phyloP scores from a whole-genome alignment of 2,329 filamentous ascomycete species.

The Colletotrichum graminicola region DNA sequence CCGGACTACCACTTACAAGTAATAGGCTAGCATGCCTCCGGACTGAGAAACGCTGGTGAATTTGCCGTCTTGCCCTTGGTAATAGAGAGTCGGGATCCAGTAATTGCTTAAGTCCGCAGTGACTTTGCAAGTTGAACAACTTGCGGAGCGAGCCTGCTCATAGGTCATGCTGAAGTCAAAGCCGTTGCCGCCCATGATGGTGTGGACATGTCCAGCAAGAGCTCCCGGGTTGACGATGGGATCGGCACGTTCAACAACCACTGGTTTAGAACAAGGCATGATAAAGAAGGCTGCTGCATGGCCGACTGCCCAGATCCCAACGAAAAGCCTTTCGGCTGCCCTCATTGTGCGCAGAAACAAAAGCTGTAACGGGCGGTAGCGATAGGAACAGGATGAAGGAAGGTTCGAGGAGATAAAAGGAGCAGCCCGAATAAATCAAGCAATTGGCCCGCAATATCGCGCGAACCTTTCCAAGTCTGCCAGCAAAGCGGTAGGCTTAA shows the following conservation, averaged over 20 bases:
- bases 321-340: slow-evolving; percentile 1
- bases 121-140: slow-evolving; percentile 75
- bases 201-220: slow-evolving; percentile 69
- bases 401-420: not conserved
- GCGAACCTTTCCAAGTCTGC: not conserved
- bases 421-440: not conserved
- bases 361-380: not conserved
- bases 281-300: slow-evolving; percentile 39
- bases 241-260: slow-evolving; percentile 62
- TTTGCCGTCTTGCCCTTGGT: slow-evolving; percentile 65
- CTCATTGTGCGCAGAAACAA: slow-evolving; percentile 17
- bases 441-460: not conserved
- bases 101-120: slow-evolving; percentile 74
- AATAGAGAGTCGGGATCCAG: slow-evolving; percentile 72
- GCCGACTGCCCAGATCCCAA: slow-evolving; percentile 11
- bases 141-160: slow-evolving; percentile 62
- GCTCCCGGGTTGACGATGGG: slow-evolving; percentile 69
- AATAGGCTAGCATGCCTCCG: slow-evolving; percentile 64
- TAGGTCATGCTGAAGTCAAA: slow-evolving; percentile 69
- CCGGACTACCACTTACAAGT: slow-evolving; percentile 55
- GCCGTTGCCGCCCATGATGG: slow-evolving; percentile 71
- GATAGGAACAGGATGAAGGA: not conserved
- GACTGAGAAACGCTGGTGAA: slow-evolving; percentile 59
- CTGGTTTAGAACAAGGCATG: slow-evolving; percentile 40
- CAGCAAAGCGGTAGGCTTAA: not conserved